Base-by-base conservation (phyloP, 371 early-diverging fungal species). In the Actinomortierella ambigua region DNA sequence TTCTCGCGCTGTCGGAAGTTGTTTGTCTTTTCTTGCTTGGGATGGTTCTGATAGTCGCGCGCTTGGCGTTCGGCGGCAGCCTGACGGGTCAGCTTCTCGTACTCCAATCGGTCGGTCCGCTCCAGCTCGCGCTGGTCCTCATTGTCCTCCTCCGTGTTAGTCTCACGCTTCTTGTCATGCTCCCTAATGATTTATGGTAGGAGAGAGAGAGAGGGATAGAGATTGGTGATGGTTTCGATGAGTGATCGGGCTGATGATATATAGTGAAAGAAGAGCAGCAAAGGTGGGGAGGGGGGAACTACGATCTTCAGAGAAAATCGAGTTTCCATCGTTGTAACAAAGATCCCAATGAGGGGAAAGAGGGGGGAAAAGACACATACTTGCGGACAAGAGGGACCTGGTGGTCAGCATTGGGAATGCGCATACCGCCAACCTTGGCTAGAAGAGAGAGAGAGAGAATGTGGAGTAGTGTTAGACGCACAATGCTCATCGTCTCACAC, bases 301-400 rank as follows among this genome's bases (percentile, higher is more conserved):
- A 29, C 46, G 24, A 28, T 20, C 20, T 20, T 1, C 15, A 15
- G 53, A 20, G n/a, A 18, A 1, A 29, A 5, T 23, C 6, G 5
- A 43, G 8, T 15, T 17, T n/a, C n/a, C n/a, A n/a, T n/a, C n/a
- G n/a, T n/a, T n/a, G n/a, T n/a, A n/a, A n/a, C n/a, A n/a, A n/a
- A n/a, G n/a, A 24, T 22, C 51, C 24, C 17, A 6, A 2, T 27
- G 26, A 13, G 15, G 13, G 44, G 44, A 53, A 6, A 4, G 18
- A 14, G 13, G 18, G n/a, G n/a, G 18, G 26, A 24, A 6, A 9
- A 6, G 15, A 26, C 15, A 58, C 75, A 55, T 68, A 68, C 75
- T 67, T 68, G 67, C 66, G 66, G 29, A 75, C 68, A 34, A 75
- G 64, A 46, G 75, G 75, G 40, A 75, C 75, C 26, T 58, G 20